Percentiles rank a stretch among this genome's conserved stretches.
Conservation (phyloP, 495 filamentous ascomycete species). For the Lasiosphaeria ovina region DNA sequence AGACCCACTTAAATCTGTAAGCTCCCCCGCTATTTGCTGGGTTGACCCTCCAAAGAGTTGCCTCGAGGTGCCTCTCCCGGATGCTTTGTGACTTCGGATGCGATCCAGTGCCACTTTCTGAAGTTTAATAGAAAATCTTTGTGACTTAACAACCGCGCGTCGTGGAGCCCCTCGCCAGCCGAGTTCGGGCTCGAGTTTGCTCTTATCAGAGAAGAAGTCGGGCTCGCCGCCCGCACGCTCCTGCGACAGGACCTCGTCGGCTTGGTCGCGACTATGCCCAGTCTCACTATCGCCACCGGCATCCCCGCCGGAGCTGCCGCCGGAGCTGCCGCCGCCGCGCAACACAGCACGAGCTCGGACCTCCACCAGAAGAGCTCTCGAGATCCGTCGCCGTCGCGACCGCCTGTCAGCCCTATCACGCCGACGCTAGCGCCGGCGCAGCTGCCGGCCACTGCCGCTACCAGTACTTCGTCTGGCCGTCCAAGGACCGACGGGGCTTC, state of each 20-base stretch:
- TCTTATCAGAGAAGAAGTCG: background rate
- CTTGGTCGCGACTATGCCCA: constrained; percentile 21
- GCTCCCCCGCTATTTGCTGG: too few species aligned
- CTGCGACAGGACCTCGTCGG: background rate
- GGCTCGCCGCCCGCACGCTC: background rate
- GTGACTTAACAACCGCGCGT: too few species aligned
- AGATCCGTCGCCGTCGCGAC: constrained; percentile 23
- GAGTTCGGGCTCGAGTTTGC: too few species aligned
- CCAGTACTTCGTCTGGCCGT: constrained; percentile 3
- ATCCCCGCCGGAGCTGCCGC: constrained; percentile 7
- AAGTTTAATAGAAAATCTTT: too few species aligned
- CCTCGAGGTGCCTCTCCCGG: too few species aligned
- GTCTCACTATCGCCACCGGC: constrained; percentile 26
- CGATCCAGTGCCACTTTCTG: too few species aligned
- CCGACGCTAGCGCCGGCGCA: constrained; percentile 33
- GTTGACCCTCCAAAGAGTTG: too few species aligned
- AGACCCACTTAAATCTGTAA: too few species aligned
- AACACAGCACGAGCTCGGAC: constrained; percentile 2
- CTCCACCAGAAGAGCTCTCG: constrained; percentile 1
- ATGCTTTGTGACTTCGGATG: too few species aligned
- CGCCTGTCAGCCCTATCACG: constrained; percentile 47
- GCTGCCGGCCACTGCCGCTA: constrained; percentile 5
- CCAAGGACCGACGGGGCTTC: background rate
- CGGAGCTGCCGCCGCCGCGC: constrained; percentile 4
- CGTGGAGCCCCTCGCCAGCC: too few species aligned